phyloP scores from a whole-genome alignment of 1,139 yeast genomes.

The Zygoascus hellenicus region DNA sequence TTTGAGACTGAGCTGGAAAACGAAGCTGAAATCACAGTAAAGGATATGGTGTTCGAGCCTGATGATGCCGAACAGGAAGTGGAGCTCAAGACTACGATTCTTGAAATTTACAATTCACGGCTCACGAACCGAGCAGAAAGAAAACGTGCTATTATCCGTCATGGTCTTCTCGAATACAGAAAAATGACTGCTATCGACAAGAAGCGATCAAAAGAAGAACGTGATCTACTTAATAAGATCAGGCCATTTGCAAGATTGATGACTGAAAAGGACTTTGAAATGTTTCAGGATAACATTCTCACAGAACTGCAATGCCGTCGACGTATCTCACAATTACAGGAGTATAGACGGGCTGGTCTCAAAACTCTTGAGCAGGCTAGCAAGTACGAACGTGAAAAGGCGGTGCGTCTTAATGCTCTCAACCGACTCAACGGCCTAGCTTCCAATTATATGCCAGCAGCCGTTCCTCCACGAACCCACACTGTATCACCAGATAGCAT shows the following conservation, averaged over 20 bases:
- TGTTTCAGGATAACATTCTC: constrained; percentile 64
- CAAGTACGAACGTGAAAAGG: constrained; percentile 83
- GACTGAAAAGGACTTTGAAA: constrained; percentile 73
- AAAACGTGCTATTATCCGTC: constrained; percentile 72
- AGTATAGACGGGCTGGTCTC: constrained; percentile 87
- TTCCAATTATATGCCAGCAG: constrained; percentile 16
- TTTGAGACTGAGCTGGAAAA: constrained; percentile 95
- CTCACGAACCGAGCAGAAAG: constrained; percentile 90
- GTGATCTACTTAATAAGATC: constrained; percentile 65
- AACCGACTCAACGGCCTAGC: constrained; percentile 19
- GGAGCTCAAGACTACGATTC: constrained; percentile 77
- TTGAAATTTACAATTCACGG: constrained; percentile 85
- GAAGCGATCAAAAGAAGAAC: constrained; percentile 81
- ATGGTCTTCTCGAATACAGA: constrained; percentile 76
- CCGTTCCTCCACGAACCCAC: constrained; percentile 14
- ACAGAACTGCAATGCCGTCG: constrained; percentile 75
- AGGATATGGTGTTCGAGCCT: constrained; percentile 92
- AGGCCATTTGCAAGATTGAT: constrained; percentile 79
- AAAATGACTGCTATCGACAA: constrained; percentile 71
- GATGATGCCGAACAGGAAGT: constrained; percentile 86
- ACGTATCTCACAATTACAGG: constrained; percentile 83
- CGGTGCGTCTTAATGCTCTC: constrained; percentile 34
- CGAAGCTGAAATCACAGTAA: constrained; percentile 90
- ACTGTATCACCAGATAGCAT: constrained; percentile 9
- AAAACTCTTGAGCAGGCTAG: constrained; percentile 77